Base-by-base conservation (phyloP, 805 yeast genomes). In the Kluyveromyces aestuarii region DNA sequence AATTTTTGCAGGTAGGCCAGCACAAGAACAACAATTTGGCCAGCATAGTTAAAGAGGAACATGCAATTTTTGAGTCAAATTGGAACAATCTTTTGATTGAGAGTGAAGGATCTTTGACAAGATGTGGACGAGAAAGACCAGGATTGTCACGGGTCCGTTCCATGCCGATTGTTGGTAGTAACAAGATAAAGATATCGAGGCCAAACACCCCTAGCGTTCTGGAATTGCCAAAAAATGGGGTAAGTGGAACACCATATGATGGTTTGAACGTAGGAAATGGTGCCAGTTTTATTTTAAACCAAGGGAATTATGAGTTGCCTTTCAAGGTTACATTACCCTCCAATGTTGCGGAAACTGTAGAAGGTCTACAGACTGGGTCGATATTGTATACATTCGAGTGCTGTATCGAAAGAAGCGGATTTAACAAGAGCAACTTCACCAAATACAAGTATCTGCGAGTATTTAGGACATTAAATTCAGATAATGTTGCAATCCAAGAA, bases 261-360 rank as follows among this genome's bases (percentile, higher is more conserved):
- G 59, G 62, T 33, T 27, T 58, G 3, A 46, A 48, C 1, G 52
- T 57, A 1, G 58, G 57, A 1, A 52, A 44, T 18, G 63, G 64
- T 2, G 55, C 61, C 1, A 51, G 55, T 40, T 76, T 73, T 52
- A 64, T 70, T 11, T 66, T 84, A 44, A 76, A 72, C 1, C 76
- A 72, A 44, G 97, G 97, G 0, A 84, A 84, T 64, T 88, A 90
- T 62, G 93, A 85, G 59, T 73, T 90, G 49, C 97, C 97, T 0
- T 90, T 91, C 63, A 80, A 81, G 44, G 75, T 88, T 1, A 71
- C 84, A n/a, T 60, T 91, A 10, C 96, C 96, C 0, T 95, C 95
- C 6, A 76, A 79, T 50, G 74, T 84, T 50, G 87, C 91, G 1
- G 97, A 90, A 59, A 84, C 96, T 0, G 79, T 90, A 1, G 96